Evolutionary conservation across 306 rosid genomes (phyloP).

Genomic region (Cicer arietinum): DNA sequence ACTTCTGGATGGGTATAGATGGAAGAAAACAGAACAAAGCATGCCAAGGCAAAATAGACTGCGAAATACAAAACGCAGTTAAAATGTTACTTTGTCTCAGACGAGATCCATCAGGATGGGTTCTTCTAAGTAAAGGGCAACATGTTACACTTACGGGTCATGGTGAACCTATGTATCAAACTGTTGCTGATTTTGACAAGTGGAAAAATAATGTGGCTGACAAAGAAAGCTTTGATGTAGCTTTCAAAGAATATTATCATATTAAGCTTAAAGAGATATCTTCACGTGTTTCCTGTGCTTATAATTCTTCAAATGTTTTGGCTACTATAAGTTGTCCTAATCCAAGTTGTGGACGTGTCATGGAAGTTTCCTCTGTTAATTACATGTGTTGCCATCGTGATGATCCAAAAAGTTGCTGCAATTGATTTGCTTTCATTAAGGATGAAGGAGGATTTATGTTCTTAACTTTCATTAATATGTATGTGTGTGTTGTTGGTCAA

Average conservation of each 20-base stretch:
- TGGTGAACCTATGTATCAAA: slow-evolving; percentile 39
- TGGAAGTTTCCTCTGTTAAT: slow-evolving; percentile 45
- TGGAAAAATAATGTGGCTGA: slow-evolving; percentile 40
- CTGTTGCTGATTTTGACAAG: slow-evolving; percentile 42
- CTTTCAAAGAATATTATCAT: slow-evolving; percentile 39
- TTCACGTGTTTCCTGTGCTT: slow-evolving; percentile 2
- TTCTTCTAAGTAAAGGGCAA: slow-evolving; percentile 38
- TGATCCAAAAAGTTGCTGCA: slow-evolving; percentile 31
- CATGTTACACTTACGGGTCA: slow-evolving; percentile 38
- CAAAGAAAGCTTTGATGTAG: slow-evolving; percentile 39
- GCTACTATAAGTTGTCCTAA: slow-evolving; percentile 51
- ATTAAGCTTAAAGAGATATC: slow-evolving; percentile 4
- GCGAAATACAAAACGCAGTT: slow-evolving; percentile 41
- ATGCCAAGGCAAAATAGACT: slow-evolving; percentile 2
- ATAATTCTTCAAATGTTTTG: slow-evolving; percentile 28
- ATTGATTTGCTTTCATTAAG: neutral
- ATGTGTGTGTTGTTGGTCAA: neutral
- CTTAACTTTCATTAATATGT: neutral
- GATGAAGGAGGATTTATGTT: neutral
- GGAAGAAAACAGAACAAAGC: slow-evolving; percentile 41
- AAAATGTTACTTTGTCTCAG: slow-evolving; percentile 43
- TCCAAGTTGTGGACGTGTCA: slow-evolving; percentile 44
- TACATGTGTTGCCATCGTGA: slow-evolving; percentile 39
- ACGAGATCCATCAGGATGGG: slow-evolving; percentile 48
- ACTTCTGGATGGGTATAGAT: slow-evolving; percentile 46